Evolutionary conservation across 2,329 filamentous ascomycete genomes (phyloP).

Genomic region (Capronia coronata): DNA sequence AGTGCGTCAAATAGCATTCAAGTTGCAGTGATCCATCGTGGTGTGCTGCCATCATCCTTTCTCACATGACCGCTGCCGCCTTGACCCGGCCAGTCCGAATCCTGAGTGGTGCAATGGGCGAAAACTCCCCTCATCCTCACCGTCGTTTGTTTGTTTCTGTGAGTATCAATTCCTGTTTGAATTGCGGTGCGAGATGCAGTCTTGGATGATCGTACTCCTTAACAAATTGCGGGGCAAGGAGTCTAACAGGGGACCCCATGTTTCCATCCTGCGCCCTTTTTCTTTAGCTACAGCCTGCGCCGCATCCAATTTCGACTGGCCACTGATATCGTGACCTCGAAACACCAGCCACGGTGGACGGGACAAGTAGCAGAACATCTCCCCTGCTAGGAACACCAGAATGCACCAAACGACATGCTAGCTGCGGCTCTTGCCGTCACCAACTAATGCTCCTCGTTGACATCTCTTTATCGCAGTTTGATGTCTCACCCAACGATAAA

Average conservation of each 20-base stretch:
- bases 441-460: background rate
- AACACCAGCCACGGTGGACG: background rate
- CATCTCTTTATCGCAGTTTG: too few species aligned
- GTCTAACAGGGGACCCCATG: background rate
- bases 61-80: background rate
- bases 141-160: background rate
- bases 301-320: too few species aligned
- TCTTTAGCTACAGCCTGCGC: background rate
- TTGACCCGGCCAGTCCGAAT: background rate
- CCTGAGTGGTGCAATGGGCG: too few species aligned
- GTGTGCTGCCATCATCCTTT: background rate
- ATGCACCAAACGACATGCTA: background rate
- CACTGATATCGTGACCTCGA: background rate
- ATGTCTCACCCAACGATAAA: background rate
- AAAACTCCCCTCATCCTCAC: background rate
- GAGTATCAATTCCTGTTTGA: background rate
- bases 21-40: too few species aligned
- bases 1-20: too few species aligned
- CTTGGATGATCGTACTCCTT: too few species aligned
- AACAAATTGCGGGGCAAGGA: background rate
- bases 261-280: background rate
- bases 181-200: background rate
- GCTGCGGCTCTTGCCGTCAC: background rate
- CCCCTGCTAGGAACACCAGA: background rate
- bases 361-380: too few species aligned